Percentiles rank a stretch among this genome's conserved stretches.
These are phyloP conservation scores for Panicum miliaceum DNA, from an alignment of 176 grass and related monocot genomes.

Conservation along the genomic window DNA sequence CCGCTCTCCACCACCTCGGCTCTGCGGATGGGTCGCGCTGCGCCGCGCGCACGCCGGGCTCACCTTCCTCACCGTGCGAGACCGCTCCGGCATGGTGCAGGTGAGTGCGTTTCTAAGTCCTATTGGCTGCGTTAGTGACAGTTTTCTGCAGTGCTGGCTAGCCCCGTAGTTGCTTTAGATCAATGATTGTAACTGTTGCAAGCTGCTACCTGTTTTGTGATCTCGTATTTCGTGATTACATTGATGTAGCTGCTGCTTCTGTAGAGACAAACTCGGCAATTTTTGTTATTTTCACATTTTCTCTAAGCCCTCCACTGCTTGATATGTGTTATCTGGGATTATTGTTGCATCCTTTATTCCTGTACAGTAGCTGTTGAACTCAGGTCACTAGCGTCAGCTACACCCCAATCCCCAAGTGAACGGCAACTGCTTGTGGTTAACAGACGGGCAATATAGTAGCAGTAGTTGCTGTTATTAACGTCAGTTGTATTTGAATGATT, in stretches of 20 bases:
- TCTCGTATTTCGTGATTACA: background rate
- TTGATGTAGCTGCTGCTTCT: background rate
- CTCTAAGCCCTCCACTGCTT: background rate
- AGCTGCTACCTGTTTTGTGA: background rate
- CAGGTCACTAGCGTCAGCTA: background rate
- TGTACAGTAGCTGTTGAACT: background rate
- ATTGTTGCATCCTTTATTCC: background rate
- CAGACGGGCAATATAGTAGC: background rate
- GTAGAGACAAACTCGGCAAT: background rate
- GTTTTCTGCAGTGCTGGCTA: background rate
- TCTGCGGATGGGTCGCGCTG: conserved; percentile 97
- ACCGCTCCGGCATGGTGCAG: conserved; percentile 82
- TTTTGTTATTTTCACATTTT: background rate
- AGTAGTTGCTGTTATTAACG: background rate
- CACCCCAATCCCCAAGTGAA: background rate
- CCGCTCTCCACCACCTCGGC: conserved; percentile 36
- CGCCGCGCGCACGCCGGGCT: conserved; percentile 80
- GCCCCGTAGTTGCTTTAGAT: background rate
- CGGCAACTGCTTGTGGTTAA: background rate
- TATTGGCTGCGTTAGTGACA: background rate
- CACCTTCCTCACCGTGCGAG: conserved; percentile 84
- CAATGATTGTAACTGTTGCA: background rate
- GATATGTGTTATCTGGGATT: background rate
- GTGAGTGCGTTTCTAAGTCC: conserved; percentile 21
- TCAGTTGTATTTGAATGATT: background rate